Base-by-base conservation (phyloP, 2,329 filamentous ascomycete species). In the Chaetomiaceae sp. region DNA sequence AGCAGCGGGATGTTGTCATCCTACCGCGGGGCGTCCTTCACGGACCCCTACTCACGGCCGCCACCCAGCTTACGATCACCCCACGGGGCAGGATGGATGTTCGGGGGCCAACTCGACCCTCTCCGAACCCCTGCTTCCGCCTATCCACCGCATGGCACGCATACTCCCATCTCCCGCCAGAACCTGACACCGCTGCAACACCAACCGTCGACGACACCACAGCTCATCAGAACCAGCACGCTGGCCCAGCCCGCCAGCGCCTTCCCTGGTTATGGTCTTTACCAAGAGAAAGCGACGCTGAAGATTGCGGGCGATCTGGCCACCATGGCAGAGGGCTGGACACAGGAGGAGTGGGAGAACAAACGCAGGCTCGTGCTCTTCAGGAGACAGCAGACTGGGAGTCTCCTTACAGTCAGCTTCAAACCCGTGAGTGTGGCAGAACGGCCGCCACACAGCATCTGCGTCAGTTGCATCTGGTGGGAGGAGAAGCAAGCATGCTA, bases 391-490 rank as follows among this genome's bases (percentile, higher is more conserved):
- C 92, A 97, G 68, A 77, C 76, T 30, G 90, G 89, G 23, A 91
- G 86, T 64, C 89, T 86, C 4, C 85, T 97, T 50, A 85, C 83
- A 30, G 82, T 89, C 13, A 85, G 78, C 13, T 97, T 97, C 72
- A 82, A 85, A 44, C 76, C 90, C 0, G 84, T 96, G 41, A 77
- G 87, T 14, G 82, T 83, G 13, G 87, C 89, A 62, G 87, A 96
- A 55, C 82, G 90, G 19, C 81, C 85, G 1, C 82, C 85, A 3
- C 87, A 92, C 71, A 90, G 86, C 70, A 92, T 95, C 54, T 96
- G 90, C 70, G 89, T 99, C 66, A 96, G 91, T 69, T 99, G 93
- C 74, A 99, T 99, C 64, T 91, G 85, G 76, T 99, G 93, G 93
- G 86, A 86, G 52, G 90, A 95, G 69, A 95, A 90, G 70, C 75